Base-by-base conservation (phyloP, 2,329 filamentous ascomycete species). In the Drechmeria coniospora region DNA sequence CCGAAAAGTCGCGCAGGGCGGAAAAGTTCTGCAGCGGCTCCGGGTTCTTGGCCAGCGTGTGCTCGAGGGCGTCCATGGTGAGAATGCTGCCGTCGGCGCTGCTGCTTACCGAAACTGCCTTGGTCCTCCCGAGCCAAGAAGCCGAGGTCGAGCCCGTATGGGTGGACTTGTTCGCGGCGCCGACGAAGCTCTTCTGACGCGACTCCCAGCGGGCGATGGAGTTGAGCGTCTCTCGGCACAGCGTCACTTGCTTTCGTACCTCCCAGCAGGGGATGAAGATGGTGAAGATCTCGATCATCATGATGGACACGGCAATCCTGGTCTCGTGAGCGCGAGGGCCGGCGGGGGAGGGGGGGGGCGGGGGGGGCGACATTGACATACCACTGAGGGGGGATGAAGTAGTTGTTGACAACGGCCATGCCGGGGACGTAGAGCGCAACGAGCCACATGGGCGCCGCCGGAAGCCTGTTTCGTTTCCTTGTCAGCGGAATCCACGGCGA, bases 401-500 rank as follows among this genome's bases (percentile, higher is more conserved):
- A 63, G 9, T 49, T 41, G 44, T 74, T 74, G 29, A 74, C 48
- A 0, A 50, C 42, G 2, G 47, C 53, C 54, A 74, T 65, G 7
- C 37, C 54, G 5, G 66, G 61, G 3, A 57, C 56, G 32, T 67
- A 61, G 10, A 71, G 51, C 30, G 68, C 74, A 15, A 74, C 49
- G 21, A 79, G 60, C 74, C 74, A 79, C 53, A 79, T 62, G 0
- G 75, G 75, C 7, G 72, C 68, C 14, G 72, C 73, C 30, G 66
- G 72, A 13, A 79, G 59, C 31, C 68, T 73, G 18, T 8, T 18
- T 7, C 15, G 18, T 15, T 19, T 3, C 12, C 27, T 26, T 15
- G n/a, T 32, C 21, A 29, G 15, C 21, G n/a, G 3, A 6, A 15
- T 7, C 13, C n/a, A 4, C 11, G 5, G 17, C 6, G 11, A 21